A percentile compares a stretch with the other conserved stretches of the same genome.
Conservation (phyloP, 306 rosid species). For the Oxytropis ochrocephala region DNA sequence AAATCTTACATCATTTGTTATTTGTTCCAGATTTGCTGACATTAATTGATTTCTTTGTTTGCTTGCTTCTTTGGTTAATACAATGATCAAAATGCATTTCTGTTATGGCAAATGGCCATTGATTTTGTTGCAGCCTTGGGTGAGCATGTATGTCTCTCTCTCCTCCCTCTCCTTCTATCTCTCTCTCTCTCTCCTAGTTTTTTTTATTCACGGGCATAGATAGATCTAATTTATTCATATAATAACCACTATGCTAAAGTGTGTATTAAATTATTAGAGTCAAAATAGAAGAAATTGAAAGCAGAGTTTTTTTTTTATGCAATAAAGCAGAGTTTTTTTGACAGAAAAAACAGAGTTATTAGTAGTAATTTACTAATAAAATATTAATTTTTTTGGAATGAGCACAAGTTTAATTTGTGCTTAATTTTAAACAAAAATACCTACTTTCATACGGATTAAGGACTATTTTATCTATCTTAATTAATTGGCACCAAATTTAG, state of each 20-base stretch:
- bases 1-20: not conserved
- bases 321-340: too few relatives aligned
- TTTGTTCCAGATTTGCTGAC: not conserved
- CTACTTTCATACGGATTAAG: too few relatives aligned
- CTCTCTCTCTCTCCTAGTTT: not conserved
- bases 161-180: not conserved
- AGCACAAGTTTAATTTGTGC: not conserved
- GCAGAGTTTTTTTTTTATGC: too few relatives aligned
- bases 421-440: not conserved
- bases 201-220: not conserved
- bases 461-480: too few relatives aligned
- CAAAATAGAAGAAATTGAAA: not conserved
- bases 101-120: not conserved
- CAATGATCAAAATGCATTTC: not conserved
- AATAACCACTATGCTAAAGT: not conserved
- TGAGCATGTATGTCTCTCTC: slow-evolving; percentile 4
- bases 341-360: not conserved
- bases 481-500: too few relatives aligned
- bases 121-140: not conserved
- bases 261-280: not conserved
- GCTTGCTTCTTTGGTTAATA: slow-evolving; percentile 9
- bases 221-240: not conserved
- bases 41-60: not conserved
- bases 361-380: not conserved
- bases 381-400: not conserved